Conservation (phyloP, 2,329 filamentous ascomycete species). For the Aspergillus ustus region DNA sequence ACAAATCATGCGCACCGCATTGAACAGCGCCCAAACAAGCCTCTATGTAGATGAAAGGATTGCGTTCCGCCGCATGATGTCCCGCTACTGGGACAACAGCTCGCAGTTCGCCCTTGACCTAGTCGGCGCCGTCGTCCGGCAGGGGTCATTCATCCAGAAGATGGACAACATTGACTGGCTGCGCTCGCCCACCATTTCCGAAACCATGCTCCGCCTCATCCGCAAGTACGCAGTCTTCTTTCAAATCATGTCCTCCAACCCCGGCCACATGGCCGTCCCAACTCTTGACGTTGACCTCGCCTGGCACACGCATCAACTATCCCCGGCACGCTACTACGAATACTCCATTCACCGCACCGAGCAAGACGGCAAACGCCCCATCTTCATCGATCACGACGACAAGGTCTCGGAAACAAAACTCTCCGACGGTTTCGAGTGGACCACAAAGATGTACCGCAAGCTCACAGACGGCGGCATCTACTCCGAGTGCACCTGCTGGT, state of each 20-base stretch:
- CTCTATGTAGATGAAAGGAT: conserved; percentile 31
- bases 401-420: conserved; percentile 74
- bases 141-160: conserved; percentile 54
- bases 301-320: conserved; percentile 76
- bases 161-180: conserved; percentile 80
- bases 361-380: conserved; percentile 26
- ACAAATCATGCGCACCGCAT: conserved; percentile 45
- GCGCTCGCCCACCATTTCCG: conserved; percentile 67
- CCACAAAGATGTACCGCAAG: conserved; percentile 70
- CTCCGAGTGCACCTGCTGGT: conserved; percentile 43
- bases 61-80: conserved; percentile 48
- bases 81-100: conserved; percentile 49
- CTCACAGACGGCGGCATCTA: conserved; percentile 65
- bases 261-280: conserved; percentile 38
- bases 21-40: neutral
- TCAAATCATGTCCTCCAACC: conserved; percentile 44
- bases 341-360: conserved; percentile 56
- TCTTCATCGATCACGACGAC: conserved; percentile 81
- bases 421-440: conserved; percentile 71
- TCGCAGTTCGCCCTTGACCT: conserved; percentile 47
- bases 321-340: conserved; percentile 64
- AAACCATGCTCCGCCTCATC: conserved; percentile 69
- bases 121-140: conserved; percentile 49
- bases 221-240: conserved; percentile 57
- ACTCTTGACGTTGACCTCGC: conserved; percentile 45